phyloP scores from a whole-genome alignment of 208 protist species.

The Novymonas esmeraldas region DNA sequence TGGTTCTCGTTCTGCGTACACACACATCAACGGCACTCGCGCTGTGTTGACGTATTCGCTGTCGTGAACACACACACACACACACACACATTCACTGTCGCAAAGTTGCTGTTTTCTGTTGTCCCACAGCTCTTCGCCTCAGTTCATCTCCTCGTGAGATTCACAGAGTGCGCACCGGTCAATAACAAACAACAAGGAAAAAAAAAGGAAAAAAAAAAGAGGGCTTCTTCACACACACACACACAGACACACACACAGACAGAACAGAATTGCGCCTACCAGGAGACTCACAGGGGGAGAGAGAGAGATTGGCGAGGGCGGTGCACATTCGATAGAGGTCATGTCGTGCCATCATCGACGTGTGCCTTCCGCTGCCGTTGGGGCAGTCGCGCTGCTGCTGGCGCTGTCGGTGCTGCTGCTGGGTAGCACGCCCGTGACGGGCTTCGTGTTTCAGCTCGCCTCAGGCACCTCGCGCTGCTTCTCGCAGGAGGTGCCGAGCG shows the following conservation, averaged over 20 bases:
- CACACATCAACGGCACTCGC: not conserved
- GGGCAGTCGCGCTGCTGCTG: constrained; percentile 4
- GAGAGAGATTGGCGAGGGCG: too few relatives aligned
- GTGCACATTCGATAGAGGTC: too few relatives aligned
- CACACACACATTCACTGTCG: not conserved
- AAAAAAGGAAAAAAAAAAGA: not conserved
- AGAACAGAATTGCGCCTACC: too few relatives aligned
- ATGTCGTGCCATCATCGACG: not conserved
- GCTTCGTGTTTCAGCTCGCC: constrained; percentile 65
- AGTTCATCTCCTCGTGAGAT: too few relatives aligned
- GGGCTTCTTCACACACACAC: not conserved
- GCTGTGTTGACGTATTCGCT: not conserved
- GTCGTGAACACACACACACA: not conserved
- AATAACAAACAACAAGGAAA: not conserved
- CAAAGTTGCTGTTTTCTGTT: too few relatives aligned
- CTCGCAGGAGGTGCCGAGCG: constrained; percentile 74
- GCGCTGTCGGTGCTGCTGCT: constrained; percentile 12
- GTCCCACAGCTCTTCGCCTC: too few relatives aligned
- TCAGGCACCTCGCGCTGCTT: constrained; percentile 76
- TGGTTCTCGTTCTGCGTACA: not conserved
- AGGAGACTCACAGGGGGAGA: too few relatives aligned
- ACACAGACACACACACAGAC: not conserved
- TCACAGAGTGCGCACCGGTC: not conserved
- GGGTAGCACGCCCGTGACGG: constrained; percentile 4
- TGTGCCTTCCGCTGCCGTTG: not conserved